Evolutionary conservation across 495 filamentous ascomycete genomes (phyloP), one percentile per base, ranked within the genome.

Genomic region (Aspergillus nidulans): DNA sequence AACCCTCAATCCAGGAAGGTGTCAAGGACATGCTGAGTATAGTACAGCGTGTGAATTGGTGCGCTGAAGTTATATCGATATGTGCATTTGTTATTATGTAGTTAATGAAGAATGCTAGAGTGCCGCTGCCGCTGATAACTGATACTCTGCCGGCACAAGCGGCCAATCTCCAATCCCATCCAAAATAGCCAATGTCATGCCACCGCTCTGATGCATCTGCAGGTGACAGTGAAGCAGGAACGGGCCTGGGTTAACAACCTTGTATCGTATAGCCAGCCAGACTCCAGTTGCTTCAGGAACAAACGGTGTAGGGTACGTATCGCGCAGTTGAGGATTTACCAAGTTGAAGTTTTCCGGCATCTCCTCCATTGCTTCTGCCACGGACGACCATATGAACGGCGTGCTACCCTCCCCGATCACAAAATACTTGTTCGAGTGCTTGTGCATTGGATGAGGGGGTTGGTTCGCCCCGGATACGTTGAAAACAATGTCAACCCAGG

Each of bases 191-290:
- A 84, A 60, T 0, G 69, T 71, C 78, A 85, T 84, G 3, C 82
- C 82, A 1, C 79, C 80, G 50, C 63, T 63, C 47, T 82, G 62
- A 69, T 86, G 82, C 40, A 72, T 72, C 68, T 83, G 72, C 34
- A 85, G 74, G 65, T 86, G 82, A 59, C 83, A 85, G 62, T 86
- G 82, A 48, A 86, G 52, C 39, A 84, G 65, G 50, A 77, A 86
- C 0, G 80, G 75, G 0, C 83, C 83, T 0, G 82, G 82, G 49
- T 83, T 82, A 1, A 74, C 65, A 26, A 81, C 81, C 24, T 82
- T 76, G 53, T 86, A 86, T 28, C 82, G 58, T 4, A 84, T 55
- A 1, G 64, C 82, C 32, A 81, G 55, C 83, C 82, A 86, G 2
- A 70, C 65, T 1, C 71, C 64, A 0, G 55, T 68, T 6, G 57